These are phyloP conservation scores for Suhomyces sp. DNA, from an alignment of 805 yeast species.

Conservation along the genomic window DNA sequence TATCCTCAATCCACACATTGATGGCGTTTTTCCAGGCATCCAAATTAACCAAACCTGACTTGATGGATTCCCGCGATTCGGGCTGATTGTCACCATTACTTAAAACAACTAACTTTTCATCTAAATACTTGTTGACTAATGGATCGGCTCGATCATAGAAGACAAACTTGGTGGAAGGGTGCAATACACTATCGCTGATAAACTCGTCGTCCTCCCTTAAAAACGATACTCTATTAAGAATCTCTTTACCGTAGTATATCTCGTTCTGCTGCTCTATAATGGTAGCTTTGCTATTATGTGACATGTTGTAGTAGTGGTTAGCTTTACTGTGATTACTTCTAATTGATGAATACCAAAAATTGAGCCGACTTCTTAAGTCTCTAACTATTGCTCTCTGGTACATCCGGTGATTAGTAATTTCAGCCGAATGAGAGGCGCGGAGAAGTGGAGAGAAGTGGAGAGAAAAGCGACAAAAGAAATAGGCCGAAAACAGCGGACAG, in stretches of 20 bases:
- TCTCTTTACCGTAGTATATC: constrained; percentile 47
- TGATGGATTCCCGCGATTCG: constrained; percentile 13
- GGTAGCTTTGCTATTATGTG: constrained; percentile 5
- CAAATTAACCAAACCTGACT: constrained; percentile 20
- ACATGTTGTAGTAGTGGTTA: constrained; percentile 10
- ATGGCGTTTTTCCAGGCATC: constrained; percentile 11
- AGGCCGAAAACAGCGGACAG: background rate
- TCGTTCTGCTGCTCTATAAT: constrained; percentile 12
- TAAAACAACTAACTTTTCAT: constrained; percentile 30
- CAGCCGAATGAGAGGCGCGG: background rate
- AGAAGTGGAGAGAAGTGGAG: background rate
- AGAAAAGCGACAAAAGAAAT: background rate
- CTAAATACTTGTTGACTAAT: constrained; percentile 27
- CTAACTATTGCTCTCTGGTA: background rate
- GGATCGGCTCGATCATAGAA: constrained; percentile 36
- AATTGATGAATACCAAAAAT: background rate
- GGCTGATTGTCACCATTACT: constrained; percentile 37
- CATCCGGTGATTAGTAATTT: background rate
- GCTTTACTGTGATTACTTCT: background rate
- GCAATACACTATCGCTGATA: constrained; percentile 43
- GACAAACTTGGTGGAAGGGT: constrained; percentile 49
- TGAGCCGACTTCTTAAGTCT: background rate
- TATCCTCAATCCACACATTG: constrained; percentile 29
- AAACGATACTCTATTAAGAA: constrained; percentile 63
- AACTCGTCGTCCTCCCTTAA: constrained; percentile 55